Conservation (phyloP, 2,329 filamentous ascomycete genomes). For the Apiospora marii region DNA sequence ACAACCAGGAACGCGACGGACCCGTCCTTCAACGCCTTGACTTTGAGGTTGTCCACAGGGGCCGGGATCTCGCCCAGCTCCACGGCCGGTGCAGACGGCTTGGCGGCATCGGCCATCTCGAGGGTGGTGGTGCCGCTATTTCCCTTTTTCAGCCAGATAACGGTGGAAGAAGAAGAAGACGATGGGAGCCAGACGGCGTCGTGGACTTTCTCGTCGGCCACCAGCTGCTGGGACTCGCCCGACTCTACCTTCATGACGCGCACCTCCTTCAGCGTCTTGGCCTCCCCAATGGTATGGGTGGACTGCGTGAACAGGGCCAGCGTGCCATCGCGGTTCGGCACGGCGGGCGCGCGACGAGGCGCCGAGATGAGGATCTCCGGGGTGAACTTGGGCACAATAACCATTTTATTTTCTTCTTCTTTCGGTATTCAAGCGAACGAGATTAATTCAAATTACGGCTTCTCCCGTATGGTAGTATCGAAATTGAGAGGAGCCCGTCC, state of each 20-base stretch:
- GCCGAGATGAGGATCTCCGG: constrained; percentile 43
- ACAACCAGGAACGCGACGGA: constrained; percentile 46
- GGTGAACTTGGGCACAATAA: constrained; percentile 37
- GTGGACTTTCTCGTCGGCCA: constrained; percentile 39
- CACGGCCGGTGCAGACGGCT: constrained; percentile 34
- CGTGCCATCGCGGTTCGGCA: constrained; percentile 51
- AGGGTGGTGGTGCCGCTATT: constrained; percentile 44
- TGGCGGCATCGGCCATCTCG: constrained; percentile 37
- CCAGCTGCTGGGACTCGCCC: constrained; percentile 37
- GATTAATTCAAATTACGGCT: neutral
- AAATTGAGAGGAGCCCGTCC: too few species aligned
- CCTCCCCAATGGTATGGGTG: constrained; percentile 42
- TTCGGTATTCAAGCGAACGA: neutral
- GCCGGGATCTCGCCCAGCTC: constrained; percentile 43
- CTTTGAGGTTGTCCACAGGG: constrained; percentile 43
- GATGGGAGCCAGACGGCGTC: constrained; percentile 48
- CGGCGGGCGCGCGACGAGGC: constrained; percentile 43
- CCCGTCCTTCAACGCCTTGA: constrained; percentile 44
- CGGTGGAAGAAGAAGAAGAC: constrained; percentile 30
- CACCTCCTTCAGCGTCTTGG: constrained; percentile 43
- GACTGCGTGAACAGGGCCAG: constrained; percentile 51
- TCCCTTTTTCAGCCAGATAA: constrained; percentile 43
- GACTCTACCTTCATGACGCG: constrained; percentile 44
- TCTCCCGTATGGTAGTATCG: neutral
- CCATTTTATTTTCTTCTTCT: neutral